phyloP scores from a whole-genome alignment of 2,329 filamentous ascomycete genomes.

The Trichoderma oligosporum region DNA sequence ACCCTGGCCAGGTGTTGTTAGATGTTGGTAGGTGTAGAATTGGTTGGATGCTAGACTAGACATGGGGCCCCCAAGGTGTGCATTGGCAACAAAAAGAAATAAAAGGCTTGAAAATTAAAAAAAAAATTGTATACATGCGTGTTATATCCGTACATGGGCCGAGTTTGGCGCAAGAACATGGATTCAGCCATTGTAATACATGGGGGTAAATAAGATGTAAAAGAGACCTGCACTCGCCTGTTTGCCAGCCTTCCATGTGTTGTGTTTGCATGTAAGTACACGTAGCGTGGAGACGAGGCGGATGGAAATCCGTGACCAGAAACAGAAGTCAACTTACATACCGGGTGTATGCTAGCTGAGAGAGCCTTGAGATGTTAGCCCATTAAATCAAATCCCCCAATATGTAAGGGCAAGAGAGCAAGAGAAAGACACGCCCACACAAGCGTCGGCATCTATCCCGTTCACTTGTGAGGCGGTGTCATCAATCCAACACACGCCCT shows the following conservation, averaged over 20 bases:
- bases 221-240: neutral
- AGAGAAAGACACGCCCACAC: neutral
- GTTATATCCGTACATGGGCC: neutral
- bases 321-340: neutral
- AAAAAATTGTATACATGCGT: neutral
- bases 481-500: neutral
- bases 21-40: neutral
- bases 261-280: too few species aligned
- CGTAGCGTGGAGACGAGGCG: neutral
- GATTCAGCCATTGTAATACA: conserved; percentile 1
- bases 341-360: neutral
- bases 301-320: neutral
- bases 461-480: conserved; percentile 5
- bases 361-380: neutral
- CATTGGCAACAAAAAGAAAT: neutral
- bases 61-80: neutral
- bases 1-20: neutral
- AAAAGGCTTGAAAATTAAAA: too few species aligned
- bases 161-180: neutral
- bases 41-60: neutral
- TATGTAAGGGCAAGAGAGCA: neutral
- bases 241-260: neutral
- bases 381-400: neutral
- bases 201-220: neutral
- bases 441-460: neutral